A percentile compares a stretch with the other conserved stretches of the same genome.
phyloP scores from a whole-genome alignment of 768 basidiomycete genomes.

The Phlebiopsis flavidoalba region DNA sequence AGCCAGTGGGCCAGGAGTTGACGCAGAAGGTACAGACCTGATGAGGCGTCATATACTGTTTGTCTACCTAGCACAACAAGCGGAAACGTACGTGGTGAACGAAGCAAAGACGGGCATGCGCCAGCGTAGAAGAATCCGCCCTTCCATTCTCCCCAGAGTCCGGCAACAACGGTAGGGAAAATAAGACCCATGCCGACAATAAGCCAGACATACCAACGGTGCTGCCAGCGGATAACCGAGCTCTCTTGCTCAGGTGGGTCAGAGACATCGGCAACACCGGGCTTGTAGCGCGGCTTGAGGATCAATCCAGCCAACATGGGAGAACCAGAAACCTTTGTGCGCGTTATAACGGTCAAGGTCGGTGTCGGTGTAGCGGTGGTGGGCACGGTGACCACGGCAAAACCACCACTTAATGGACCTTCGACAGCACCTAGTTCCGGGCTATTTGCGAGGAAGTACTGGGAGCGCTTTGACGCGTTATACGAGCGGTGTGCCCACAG shows the following conservation, averaged over 20 bases:
- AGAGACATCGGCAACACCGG: slow-evolving; percentile 85
- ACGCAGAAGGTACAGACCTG: too few species aligned
- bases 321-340: slow-evolving; percentile 81
- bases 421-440: slow-evolving; percentile 91
- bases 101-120: slow-evolving; percentile 69
- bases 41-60: too few species aligned
- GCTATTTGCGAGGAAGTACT: slow-evolving; percentile 74
- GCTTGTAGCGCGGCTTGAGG: slow-evolving; percentile 82
- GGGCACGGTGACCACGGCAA: slow-evolving; percentile 95
- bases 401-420: slow-evolving; percentile 99
- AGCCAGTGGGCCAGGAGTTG: slow-evolving; percentile 97
- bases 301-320: slow-evolving; percentile 94
- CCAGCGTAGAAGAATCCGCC: slow-evolving; percentile 89
- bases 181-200: slow-evolving; percentile 67
- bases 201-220: slow-evolving; percentile 68
- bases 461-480: slow-evolving; percentile 82
- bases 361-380: slow-evolving; percentile 96
- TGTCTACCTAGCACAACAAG: too few species aligned
- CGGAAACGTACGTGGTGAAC: slow-evolving; percentile 88
- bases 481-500: slow-evolving; percentile 96
- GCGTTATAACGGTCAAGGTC: slow-evolving; percentile 96
- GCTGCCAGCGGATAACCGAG: slow-evolving; percentile 82
- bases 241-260: slow-evolving; percentile 77
- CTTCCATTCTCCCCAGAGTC: slow-evolving; percentile 76
- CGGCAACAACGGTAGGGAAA: slow-evolving; percentile 74